These are phyloP conservation scores for Citropsis articulata DNA, from an alignment of 345 rosid genomes.

Conservation along the genomic window DNA sequence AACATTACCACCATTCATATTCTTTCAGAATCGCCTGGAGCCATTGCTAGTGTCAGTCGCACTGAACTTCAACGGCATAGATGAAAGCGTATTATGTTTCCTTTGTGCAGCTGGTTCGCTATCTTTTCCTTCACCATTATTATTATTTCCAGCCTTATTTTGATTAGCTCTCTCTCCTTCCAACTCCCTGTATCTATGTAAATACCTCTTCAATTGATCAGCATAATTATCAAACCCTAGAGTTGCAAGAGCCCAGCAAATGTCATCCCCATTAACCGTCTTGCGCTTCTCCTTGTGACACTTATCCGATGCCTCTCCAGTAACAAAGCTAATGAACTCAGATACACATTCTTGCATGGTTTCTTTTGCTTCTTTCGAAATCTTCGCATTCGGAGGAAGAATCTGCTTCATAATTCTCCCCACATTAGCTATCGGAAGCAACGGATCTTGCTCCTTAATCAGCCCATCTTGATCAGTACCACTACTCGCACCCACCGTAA, in stretches of 20 bases:
- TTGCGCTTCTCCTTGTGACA: constrained; percentile 78
- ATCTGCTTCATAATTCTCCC: constrained; percentile 78
- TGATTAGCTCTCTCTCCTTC: constrained; percentile 58
- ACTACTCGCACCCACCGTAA: constrained; percentile 17
- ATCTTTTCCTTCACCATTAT: not conserved
- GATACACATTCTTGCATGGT: constrained; percentile 82
- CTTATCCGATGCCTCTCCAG: constrained; percentile 67
- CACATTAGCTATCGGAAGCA: constrained; percentile 72
- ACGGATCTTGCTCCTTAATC: constrained; percentile 60
- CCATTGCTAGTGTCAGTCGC: constrained; percentile 5
- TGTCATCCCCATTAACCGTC: constrained; percentile 65
- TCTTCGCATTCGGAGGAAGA: constrained; percentile 63
- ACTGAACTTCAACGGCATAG: constrained; percentile 12
- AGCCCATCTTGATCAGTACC: constrained; percentile 40
- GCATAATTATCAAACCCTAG: constrained; percentile 72
- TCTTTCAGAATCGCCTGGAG: constrained; percentile 14
- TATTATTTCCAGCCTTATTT: constrained; percentile 20
- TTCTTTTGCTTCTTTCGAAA: constrained; percentile 73
- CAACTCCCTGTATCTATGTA: constrained; percentile 42
- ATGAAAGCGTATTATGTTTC: constrained; percentile 1
- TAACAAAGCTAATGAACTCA: constrained; percentile 74
- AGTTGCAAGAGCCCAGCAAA: constrained; percentile 67
- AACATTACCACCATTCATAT: constrained; percentile 4
- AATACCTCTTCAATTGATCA: constrained; percentile 49
- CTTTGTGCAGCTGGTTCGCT: not conserved